A percentile compares a stretch with the other conserved stretches of the same genome.
phyloP scores from a whole-genome alignment of 2,329 filamentous ascomycete genomes.

The Colletotrichum sansevieriae region DNA sequence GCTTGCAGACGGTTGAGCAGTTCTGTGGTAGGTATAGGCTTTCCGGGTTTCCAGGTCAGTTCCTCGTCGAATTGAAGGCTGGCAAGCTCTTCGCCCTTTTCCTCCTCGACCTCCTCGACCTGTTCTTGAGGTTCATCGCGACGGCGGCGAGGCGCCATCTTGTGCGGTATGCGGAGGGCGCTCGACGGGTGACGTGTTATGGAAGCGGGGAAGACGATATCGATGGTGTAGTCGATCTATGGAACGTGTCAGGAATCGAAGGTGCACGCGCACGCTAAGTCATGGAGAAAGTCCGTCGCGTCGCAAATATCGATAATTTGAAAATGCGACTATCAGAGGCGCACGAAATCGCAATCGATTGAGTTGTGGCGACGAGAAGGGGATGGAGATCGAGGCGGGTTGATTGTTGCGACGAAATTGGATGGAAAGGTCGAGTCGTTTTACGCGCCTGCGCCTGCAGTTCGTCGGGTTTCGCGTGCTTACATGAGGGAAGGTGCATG shows the following conservation, averaged over 20 bases:
- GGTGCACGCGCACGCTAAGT: constrained; percentile 32
- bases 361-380: constrained; percentile 34
- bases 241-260: constrained; percentile 36
- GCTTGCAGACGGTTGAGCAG: constrained; percentile 84
- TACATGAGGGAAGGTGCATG: constrained; percentile 36
- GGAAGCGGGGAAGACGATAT: constrained; percentile 39
- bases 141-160: constrained; percentile 41
- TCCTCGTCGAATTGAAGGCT: constrained; percentile 85
- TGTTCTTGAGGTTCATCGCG: constrained; percentile 40
- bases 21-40: constrained; percentile 85
- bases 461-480: constrained; percentile 42
- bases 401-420: constrained; percentile 41
- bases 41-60: constrained; percentile 91
- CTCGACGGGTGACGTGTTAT: constrained; percentile 36
- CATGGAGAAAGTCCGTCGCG: constrained; percentile 31
- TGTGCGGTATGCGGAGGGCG: constrained; percentile 26
- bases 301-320: constrained; percentile 9
- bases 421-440: constrained; percentile 37
- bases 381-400: constrained; percentile 20
- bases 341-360: constrained; percentile 26
- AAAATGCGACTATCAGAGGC: not conserved
- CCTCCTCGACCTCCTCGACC: constrained; percentile 42
- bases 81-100: constrained; percentile 47
- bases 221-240: constrained; percentile 33
- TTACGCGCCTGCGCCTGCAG: constrained; percentile 40